These are phyloP conservation scores for Grifola frondosa DNA, from an alignment of 1,284 basidiomycete genomes.

Conservation along the genomic window DNA sequence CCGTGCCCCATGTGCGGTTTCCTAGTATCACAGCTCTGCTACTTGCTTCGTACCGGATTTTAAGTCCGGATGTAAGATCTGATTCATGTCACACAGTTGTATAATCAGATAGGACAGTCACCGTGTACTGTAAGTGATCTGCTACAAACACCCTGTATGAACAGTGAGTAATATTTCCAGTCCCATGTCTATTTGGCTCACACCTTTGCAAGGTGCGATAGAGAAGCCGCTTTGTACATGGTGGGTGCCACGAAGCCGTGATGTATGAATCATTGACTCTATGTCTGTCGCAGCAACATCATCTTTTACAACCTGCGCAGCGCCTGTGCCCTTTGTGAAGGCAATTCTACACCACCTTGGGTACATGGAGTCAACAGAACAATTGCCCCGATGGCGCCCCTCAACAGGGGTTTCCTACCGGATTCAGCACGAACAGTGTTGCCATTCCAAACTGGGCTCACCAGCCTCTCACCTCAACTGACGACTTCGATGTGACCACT, in stretches of 20 bases:
- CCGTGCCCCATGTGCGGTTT: neutral
- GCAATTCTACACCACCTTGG: conserved; percentile 2
- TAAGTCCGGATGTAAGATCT: neutral
- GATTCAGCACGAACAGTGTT: neutral
- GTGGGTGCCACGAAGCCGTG: conserved; percentile 4
- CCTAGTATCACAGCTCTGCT: neutral
- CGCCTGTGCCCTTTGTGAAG: conserved; percentile 12
- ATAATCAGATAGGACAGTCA: conserved; percentile 15
- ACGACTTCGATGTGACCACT: conserved; percentile 11
- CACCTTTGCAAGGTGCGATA: neutral
- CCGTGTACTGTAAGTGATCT: conserved; percentile 12
- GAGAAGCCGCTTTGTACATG: conserved; percentile 9
- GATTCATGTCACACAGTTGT: conserved; percentile 6
- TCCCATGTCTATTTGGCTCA: neutral
- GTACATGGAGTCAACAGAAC: conserved; percentile 2
- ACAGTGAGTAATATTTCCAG: neutral
- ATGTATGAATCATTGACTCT: neutral
- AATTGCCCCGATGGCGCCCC: conserved; percentile 6
- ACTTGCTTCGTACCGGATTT: neutral
- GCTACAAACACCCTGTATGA: conserved; percentile 9
- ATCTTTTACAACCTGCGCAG: conserved; percentile 17
- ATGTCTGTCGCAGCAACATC: conserved; percentile 10
- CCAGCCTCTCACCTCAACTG: conserved; percentile 6
- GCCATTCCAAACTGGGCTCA: conserved; percentile 15
- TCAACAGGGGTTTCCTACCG: conserved; percentile 3